These are phyloP conservation scores for Mortierella sp. DNA, from an alignment of 371 early-diverging fungal species.

Conservation along the genomic window DNA sequence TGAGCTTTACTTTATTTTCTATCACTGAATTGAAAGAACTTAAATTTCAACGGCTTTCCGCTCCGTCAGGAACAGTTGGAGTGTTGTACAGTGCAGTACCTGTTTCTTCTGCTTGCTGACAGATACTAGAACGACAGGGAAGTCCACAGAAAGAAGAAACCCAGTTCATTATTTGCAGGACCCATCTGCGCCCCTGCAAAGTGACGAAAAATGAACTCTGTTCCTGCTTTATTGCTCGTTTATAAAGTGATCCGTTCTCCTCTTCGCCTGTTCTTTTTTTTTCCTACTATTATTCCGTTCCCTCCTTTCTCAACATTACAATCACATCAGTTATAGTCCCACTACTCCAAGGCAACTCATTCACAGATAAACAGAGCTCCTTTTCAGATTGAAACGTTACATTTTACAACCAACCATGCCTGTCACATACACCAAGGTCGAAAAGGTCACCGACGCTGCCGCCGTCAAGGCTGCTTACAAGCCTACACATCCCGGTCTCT, in stretches of 20 bases:
- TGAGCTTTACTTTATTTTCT: neutral
- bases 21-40: neutral
- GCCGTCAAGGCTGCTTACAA: conserved; percentile 54
- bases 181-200: neutral
- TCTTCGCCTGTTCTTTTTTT: neutral
- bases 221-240: too few species aligned
- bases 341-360: too few species aligned
- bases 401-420: conserved; percentile 22
- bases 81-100: too few species aligned
- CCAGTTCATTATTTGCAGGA: too few species aligned
- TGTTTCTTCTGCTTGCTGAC: too few species aligned
- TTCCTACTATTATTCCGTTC: neutral
- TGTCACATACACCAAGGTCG: conserved; percentile 45
- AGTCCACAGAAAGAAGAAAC: too few species aligned
- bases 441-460: conserved; percentile 50
- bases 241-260: neutral
- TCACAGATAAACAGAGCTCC: too few species aligned
- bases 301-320: neutral
- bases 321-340: too few species aligned
- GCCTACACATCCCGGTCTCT: conserved; percentile 64
- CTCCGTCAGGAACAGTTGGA: too few species aligned
- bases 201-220: conserved; percentile 13
- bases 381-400: neutral
- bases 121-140: too few species aligned
- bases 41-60: too few species aligned